Evolutionary conservation across 768 basidiomycete species (phyloP), one percentile per base, ranked within the genome.

Genomic region (Phanerochaete sordida): DNA sequence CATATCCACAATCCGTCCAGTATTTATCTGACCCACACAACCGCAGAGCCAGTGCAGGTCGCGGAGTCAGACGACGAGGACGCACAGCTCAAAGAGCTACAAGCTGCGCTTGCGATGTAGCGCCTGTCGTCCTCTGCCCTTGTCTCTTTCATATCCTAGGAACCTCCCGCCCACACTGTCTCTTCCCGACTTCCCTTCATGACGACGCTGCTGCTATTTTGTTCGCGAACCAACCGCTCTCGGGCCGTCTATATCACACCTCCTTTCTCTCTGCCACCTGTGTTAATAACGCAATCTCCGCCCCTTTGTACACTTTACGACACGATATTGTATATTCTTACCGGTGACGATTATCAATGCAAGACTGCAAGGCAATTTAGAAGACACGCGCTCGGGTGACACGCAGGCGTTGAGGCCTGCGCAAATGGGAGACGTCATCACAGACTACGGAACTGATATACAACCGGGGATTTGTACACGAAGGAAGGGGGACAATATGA

Each of bases 11-110:
- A 3, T 23, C 30, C 48, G n/a, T 59, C 47, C 52, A 23, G 7
- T 58, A 9, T 52, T 30, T 58, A 51, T 37, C 26, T 45, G 35
- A 45, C 43, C 31, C 57, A 19, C 28, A 59, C 69, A 19, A 45
- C 57, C 64, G 72, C 66, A 56, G 68, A 76, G 72, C 79, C 63
- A 70, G 70, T 60, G 55, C 72, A 72, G 66, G 80, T 33, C 27
- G 53, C 77, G 56, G 84, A 82, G 63, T 93, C 95, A 70, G 92
- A 93, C 73, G 93, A 96, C 78, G 96, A 98, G 73, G 95, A 93
- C 64, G 86, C 83, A 46, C 87, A 96, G 74, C 84, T 98, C 71
- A 84, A 82, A 73, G 87, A 91, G 72, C 79, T 98, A 65, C 95
- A 97, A 77, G 95, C 93, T 23, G 84, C 83, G 44, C 76, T 95